phyloP scores from a whole-genome alignment of 1,139 yeast species.

The Lodderomyces beijingensis region DNA sequence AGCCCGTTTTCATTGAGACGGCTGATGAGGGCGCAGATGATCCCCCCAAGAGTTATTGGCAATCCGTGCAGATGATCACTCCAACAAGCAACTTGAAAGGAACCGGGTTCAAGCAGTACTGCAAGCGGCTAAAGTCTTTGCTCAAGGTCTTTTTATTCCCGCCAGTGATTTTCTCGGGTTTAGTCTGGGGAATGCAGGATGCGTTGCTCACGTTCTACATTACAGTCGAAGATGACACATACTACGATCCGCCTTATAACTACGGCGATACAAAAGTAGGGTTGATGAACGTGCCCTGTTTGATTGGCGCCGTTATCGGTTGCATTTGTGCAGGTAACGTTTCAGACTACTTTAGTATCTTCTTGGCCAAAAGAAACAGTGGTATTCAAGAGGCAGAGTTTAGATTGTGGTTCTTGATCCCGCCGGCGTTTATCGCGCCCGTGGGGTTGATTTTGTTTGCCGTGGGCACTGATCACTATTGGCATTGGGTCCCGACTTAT shows the following conservation, averaged over 20 bases:
- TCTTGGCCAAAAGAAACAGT: conserved; percentile 65
- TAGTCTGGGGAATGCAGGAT: conserved; percentile 83
- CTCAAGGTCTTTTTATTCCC: conserved; percentile 71
- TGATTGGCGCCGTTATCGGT: conserved; percentile 79
- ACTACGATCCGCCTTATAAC: conserved; percentile 67
- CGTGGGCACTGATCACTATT: conserved; percentile 63
- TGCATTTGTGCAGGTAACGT: conserved; percentile 73
- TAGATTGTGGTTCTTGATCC: conserved; percentile 65
- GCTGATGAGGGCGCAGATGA: too few species aligned
- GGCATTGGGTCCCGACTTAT: conserved; percentile 57
- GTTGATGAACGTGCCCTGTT: conserved; percentile 75
- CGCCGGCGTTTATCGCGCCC: conserved; percentile 69
- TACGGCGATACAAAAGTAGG: conserved; percentile 67
- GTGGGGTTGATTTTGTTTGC: conserved; percentile 77
- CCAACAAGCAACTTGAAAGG: conserved; percentile 67
- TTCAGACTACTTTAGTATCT: conserved; percentile 68
- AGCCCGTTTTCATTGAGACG: too few species aligned
- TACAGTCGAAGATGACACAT: conserved; percentile 73
- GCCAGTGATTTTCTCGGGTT: conserved; percentile 76
- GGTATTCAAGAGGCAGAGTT: conserved; percentile 80
- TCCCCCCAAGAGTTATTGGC: conserved; percentile 45
- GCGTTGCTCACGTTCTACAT: conserved; percentile 76
- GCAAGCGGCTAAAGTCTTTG: conserved; percentile 51
- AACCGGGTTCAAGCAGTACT: conserved; percentile 65
- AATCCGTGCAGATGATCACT: conserved; percentile 58